Evolutionary conservation across 2,329 filamentous ascomycete genomes (phyloP), one percentile per base, ranked within the genome.

Genomic region (Periconia macrospinosa): DNA sequence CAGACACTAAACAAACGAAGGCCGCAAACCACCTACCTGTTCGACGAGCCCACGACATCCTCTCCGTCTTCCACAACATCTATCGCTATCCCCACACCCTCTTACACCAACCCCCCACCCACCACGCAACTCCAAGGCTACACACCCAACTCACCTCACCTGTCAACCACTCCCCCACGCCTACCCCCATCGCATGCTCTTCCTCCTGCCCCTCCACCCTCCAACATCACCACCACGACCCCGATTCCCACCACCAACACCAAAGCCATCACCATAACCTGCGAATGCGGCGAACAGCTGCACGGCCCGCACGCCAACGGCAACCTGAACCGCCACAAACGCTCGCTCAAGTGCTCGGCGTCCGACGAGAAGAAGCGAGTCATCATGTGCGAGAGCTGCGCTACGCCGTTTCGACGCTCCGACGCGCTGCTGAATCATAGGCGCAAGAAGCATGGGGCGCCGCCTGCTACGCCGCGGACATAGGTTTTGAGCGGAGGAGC

Each of bases 321-420:
- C 9, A 71, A 71, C 30, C 52, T 71, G 7, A 65, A 62, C 1
- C 65, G 68, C 2, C 67, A 70, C 49, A 47, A 60, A 18, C 68
- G 67, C 30, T 65, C 66, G 6, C 52, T 58, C 41, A 56, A 52
- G 13, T 71, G 67, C 33, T 37, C 47, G 30, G 59, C 57, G 3
- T 61, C 57, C 13, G 55, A 53, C 9, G 54, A 54, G 48, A 52
- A 58, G 47, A 52, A 58, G 9, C 64, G 60, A 33, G 44, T 48
- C 27, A 57, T 63, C 35, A 40, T 20, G 3, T 70, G 65, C 40
- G 56, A 58, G 5, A 58, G 54, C 5, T 71, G 68, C 49, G 55
- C 35, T 3, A 63, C 59, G 41, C 49, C 54, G n/a, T 71, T 68
- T 44, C 53, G 56, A 23, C 58, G 67, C 13, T 68, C 66, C 1